Conservation (phyloP, 768 basidiomycete genomes). For the Lactarius indigo region DNA sequence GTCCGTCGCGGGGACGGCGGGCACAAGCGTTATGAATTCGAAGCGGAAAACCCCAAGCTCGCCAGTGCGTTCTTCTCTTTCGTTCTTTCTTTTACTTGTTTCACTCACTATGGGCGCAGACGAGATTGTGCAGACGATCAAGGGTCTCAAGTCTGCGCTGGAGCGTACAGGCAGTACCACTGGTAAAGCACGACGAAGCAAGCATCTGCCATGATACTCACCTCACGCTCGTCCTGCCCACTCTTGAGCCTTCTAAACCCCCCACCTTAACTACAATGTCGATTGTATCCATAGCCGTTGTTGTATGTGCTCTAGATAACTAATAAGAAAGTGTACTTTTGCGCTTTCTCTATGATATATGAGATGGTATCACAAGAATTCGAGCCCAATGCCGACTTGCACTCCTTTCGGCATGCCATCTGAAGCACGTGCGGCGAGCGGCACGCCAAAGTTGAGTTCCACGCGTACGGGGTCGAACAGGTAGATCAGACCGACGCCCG, state of each 20-base stretch:
- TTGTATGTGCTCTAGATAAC: slow-evolving; percentile 18
- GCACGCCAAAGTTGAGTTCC: slow-evolving; percentile 86
- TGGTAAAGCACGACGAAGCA: slow-evolving; percentile 59
- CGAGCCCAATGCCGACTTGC: slow-evolving; percentile 78
- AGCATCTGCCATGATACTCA: slow-evolving; percentile 34
- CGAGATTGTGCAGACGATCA: slow-evolving; percentile 76
- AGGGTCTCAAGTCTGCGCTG: slow-evolving; percentile 56
- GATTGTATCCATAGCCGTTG: slow-evolving; percentile 17
- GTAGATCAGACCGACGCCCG: slow-evolving; percentile 80
- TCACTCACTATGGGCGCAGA: slow-evolving; percentile 34
- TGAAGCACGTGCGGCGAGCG: slow-evolving; percentile 62
- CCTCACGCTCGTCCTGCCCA: background rate
- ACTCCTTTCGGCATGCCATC: slow-evolving; percentile 69
- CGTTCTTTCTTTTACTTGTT: background rate
- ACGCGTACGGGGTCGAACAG: slow-evolving; percentile 79
- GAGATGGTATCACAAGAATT: slow-evolving; percentile 51
- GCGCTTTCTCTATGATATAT: background rate
- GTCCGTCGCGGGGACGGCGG: slow-evolving; percentile 64
- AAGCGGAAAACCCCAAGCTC: slow-evolving; percentile 80
- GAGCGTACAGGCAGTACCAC: slow-evolving; percentile 59
- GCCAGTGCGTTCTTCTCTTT: slow-evolving; percentile 55
- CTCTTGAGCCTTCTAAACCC: background rate
- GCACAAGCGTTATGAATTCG: slow-evolving; percentile 95
- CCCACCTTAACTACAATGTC: background rate
- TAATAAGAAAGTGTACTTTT: slow-evolving; percentile 19